Evolutionary conservation across 2,329 filamentous ascomycete genomes (phyloP).

Genomic region (Aureobasidium musti): DNA sequence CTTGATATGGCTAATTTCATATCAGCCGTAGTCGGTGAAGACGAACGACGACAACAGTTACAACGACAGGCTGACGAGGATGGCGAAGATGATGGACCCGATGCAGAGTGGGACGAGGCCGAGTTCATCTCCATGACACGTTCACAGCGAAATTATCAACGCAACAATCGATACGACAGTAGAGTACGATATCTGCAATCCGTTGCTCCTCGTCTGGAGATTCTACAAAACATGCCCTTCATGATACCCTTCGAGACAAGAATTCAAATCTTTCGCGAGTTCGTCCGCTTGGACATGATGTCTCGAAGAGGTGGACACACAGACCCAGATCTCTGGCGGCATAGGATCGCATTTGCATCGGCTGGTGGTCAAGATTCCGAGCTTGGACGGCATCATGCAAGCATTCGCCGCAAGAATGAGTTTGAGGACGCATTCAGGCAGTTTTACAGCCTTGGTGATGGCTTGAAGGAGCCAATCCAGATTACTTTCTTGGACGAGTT

Average conservation of each 20-base stretch:
- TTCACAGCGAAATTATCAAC: conserved; percentile 42
- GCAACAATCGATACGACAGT: conserved; percentile 66
- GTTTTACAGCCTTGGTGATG: conserved; percentile 79
- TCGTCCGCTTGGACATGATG: conserved; percentile 77
- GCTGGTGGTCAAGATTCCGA: conserved; percentile 33
- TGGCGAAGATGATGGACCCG: conserved; percentile 37
- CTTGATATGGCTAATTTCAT: conserved; percentile 92
- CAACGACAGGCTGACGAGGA: conserved; percentile 63
- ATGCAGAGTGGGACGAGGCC: conserved; percentile 46
- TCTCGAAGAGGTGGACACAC: conserved; percentile 67
- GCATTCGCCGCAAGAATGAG: conserved; percentile 73
- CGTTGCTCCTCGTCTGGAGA: conserved; percentile 82
- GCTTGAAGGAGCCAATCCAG: conserved; percentile 90
- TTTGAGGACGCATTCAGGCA: conserved; percentile 84
- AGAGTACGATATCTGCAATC: conserved; percentile 72
- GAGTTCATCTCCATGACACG: background rate
- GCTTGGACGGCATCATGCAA: conserved; percentile 67
- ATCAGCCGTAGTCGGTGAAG: conserved; percentile 80
- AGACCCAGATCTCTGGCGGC: conserved; percentile 75
- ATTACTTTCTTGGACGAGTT: conserved; percentile 96
- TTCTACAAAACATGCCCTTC: conserved; percentile 95
- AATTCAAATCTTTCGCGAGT: conserved; percentile 90
- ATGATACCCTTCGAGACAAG: conserved; percentile 90
- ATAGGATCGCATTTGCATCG: conserved; percentile 44
- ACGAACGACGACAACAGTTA: conserved; percentile 72